Base-by-base conservation (phyloP, 306 rosid species). In the Leucaena leucocephala region DNA sequence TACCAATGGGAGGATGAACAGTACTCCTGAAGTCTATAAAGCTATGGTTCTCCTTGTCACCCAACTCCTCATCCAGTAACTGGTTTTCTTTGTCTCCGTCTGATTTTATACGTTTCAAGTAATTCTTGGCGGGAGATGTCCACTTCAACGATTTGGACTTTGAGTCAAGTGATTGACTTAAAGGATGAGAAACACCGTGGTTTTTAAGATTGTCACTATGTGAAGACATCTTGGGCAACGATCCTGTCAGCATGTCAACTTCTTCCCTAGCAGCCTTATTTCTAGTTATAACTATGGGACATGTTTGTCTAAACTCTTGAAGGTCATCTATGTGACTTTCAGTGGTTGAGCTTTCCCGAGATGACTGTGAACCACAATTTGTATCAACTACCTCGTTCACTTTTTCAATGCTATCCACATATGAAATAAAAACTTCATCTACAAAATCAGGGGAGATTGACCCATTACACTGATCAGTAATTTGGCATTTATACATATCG, bases 161-260 rank as follows among this genome's bases (percentile, higher is more conserved):
- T 71, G 93, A 89, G 86, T 89, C 94, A 66, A 91, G 72, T 17
- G 99, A 91, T 63, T 76, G 88, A 90, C 97, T 86, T 46, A 85
- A 75, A 78, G 85, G 89, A 81, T 67, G 72, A 72, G 52, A 64
- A 80, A 79, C 71, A 76, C 79, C 76, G 38, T 42, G 57, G 49
- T 70, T 69, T 79, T 74, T 73, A 76, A 81, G 71, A 63, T 68
- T 66, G 67, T 71, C 76, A 68, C 61, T 65, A 35, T 39, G 50
- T 82, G 84, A 52, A 84, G 84, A 69, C 81, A 89, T 68, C 80
- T 44, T 89, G 35, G 99, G 98, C 85, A 96, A 81, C 43, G 98
- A 93, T 77, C 71, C 88, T 13, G 73, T 78, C 55, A 58, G 80
- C 84, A 74, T 81, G 72, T 40, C 85, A 79, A 76, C 88, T 79